Evolutionary conservation across 1,284 basidiomycete genomes (phyloP).

Genomic region (Cryptococcus sp.): DNA sequence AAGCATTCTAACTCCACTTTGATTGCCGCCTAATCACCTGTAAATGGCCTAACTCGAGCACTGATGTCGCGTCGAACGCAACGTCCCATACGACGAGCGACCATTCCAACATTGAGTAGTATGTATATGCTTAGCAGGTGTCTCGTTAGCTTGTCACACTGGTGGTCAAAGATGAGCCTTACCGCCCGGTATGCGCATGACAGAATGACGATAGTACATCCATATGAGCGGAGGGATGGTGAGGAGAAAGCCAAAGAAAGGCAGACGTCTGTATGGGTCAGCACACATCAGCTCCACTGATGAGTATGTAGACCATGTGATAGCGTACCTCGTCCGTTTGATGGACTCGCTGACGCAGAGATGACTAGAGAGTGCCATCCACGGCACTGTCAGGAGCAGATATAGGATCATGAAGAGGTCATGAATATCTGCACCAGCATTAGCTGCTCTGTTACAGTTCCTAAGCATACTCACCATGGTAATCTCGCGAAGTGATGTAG

Average conservation of each 20-base stretch:
- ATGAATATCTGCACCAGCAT: constrained; percentile 62
- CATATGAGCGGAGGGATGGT: constrained; percentile 74
- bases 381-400: constrained; percentile 76
- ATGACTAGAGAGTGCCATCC: constrained; percentile 76
- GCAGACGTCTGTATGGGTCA: constrained; percentile 12
- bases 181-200: constrained; percentile 77
- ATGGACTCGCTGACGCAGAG: constrained; percentile 39
- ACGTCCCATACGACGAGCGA: constrained; percentile 76
- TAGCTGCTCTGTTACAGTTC: constrained; percentile 4
- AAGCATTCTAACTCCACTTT: neutral
- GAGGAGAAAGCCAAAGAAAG: constrained; percentile 62
- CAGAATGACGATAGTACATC: constrained; percentile 82
- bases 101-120: constrained; percentile 87
- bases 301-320: neutral
- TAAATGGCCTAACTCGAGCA: constrained; percentile 61
- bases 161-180: constrained; percentile 17
- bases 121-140: constrained; percentile 69
- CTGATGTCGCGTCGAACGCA: constrained; percentile 69
- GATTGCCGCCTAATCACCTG: constrained; percentile 30
- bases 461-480: constrained; percentile 39
- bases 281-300: neutral
- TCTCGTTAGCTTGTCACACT: neutral
- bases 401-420: constrained; percentile 88
- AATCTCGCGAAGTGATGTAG: constrained; percentile 68
- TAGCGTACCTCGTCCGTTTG: constrained; percentile 60